A percentile compares a stretch with the other conserved stretches of the same genome.
phyloP scores from a whole-genome alignment of 176 grass and related monocot genomes.

The Hordeum vulgare region DNA sequence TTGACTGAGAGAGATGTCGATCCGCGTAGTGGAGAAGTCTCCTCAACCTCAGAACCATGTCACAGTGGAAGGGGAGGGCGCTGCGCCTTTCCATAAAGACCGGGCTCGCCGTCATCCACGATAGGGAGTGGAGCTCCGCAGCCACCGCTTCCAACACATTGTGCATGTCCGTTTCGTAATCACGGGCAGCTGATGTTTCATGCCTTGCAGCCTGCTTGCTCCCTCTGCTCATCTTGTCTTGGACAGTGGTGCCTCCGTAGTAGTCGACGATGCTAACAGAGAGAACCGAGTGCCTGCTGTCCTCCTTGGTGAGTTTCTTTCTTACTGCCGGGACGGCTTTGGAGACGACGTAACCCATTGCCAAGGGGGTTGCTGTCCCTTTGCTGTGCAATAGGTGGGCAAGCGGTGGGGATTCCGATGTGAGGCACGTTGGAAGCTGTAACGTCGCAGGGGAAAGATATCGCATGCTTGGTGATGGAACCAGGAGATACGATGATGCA shows the following conservation, averaged over 20 bases:
- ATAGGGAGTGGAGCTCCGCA: constrained; percentile 77
- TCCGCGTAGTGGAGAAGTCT: constrained; percentile 86
- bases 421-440: constrained; percentile 90
- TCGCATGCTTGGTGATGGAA: constrained; percentile 84
- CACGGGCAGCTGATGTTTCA: constrained; percentile 23
- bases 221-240: constrained; percentile 59
- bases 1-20: constrained; percentile 46
- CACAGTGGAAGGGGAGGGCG: constrained; percentile 78
- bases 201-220: constrained; percentile 48
- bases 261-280: constrained; percentile 77
- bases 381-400: constrained; percentile 94
- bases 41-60: constrained; percentile 59
- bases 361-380: constrained; percentile 75
- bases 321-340: constrained; percentile 60
- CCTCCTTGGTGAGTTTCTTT: constrained; percentile 54
- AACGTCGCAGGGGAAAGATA: constrained; percentile 61
- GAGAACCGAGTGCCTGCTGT: constrained; percentile 55
- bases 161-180: constrained; percentile 60
- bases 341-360: constrained; percentile 70
- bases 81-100: constrained; percentile 64
- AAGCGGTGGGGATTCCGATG: constrained; percentile 89
- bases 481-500: constrained; percentile 70
- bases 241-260: constrained; percentile 63
- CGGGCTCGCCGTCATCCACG: constrained; percentile 94
- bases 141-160: constrained; percentile 62